These are phyloP conservation scores for Trichoderma erinaceum DNA, from an alignment of 495 filamentous ascomycete genomes.

Conservation along the genomic window DNA sequence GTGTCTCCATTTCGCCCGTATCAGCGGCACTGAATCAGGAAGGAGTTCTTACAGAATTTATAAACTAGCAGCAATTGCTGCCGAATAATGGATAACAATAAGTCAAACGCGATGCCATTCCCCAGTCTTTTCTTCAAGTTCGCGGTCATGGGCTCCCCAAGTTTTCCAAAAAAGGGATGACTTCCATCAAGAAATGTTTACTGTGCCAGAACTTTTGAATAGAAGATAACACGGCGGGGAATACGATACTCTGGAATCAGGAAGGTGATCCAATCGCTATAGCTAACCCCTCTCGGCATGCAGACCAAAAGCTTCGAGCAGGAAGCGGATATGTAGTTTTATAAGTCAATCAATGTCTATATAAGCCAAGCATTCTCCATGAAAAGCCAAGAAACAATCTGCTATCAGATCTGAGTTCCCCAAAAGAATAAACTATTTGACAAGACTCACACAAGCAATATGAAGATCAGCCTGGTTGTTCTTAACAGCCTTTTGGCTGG, in stretches of 20 bases:
- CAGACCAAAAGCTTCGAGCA: neutral
- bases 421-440: neutral
- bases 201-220: neutral
- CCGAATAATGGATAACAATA: neutral
- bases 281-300: neutral
- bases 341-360: no score
- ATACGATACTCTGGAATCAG: neutral
- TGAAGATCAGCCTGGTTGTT: neutral
- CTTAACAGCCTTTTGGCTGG: conserved; percentile 12
- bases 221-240: neutral
- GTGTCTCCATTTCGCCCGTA: neutral
- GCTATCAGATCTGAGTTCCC: neutral
- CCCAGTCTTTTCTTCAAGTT: neutral
- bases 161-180: neutral
- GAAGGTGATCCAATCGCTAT: neutral
- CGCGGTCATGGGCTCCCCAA: neutral
- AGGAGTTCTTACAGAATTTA: neutral
- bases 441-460: neutral
- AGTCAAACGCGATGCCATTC: neutral
- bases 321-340: neutral
- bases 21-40: neutral
- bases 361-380: neutral
- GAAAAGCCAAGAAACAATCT: neutral
- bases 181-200: neutral
- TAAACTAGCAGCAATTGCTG: neutral